These are phyloP conservation scores for Sporobolomyces roseus DNA, from an alignment of 768 basidiomycete species.

Conservation along the genomic window DNA sequence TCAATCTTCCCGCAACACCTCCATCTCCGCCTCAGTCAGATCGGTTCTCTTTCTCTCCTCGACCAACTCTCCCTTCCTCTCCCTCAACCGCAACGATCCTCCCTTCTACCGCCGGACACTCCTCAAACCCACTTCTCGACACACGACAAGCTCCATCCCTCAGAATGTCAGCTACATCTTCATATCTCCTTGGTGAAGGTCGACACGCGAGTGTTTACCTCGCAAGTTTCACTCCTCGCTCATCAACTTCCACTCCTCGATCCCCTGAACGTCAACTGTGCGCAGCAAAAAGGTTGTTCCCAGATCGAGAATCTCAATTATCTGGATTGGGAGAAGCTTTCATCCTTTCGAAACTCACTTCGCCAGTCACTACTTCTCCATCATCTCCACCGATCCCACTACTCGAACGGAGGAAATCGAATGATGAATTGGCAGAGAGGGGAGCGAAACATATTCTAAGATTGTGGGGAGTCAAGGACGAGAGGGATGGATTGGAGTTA, in stretches of 20 bases:
- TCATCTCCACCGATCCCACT: background rate
- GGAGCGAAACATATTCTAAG: slow-evolving; percentile 8
- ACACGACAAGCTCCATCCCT: slow-evolving; percentile 19
- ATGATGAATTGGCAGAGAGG: background rate
- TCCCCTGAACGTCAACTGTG: slow-evolving; percentile 47
- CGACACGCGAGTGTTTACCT: slow-evolving; percentile 45
- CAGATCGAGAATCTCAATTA: slow-evolving; percentile 50
- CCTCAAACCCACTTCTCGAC: slow-evolving; percentile 32
- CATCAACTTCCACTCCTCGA: background rate
- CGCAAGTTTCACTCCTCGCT: slow-evolving; percentile 30
- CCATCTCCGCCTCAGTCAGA: background rate
- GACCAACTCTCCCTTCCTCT: background rate
- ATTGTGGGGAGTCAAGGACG: slow-evolving; percentile 33
- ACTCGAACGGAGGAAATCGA: background rate
- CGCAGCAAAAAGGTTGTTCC: slow-evolving; percentile 50
- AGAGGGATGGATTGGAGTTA: slow-evolving; percentile 28
- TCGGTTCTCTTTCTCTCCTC: background rate
- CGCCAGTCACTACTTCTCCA: background rate
- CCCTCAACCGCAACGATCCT: background rate
- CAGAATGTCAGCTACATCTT: slow-evolving; percentile 4
- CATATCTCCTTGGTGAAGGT: slow-evolving; percentile 42
- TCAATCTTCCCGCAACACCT: background rate
- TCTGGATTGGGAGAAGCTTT: slow-evolving; percentile 51
- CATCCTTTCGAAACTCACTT: slow-evolving; percentile 45
- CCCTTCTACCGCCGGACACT: slow-evolving; percentile 21